These are phyloP conservation scores for Aureobasidium sp. DNA, from an alignment of 2,329 filamentous ascomycete species.

Conservation along the genomic window DNA sequence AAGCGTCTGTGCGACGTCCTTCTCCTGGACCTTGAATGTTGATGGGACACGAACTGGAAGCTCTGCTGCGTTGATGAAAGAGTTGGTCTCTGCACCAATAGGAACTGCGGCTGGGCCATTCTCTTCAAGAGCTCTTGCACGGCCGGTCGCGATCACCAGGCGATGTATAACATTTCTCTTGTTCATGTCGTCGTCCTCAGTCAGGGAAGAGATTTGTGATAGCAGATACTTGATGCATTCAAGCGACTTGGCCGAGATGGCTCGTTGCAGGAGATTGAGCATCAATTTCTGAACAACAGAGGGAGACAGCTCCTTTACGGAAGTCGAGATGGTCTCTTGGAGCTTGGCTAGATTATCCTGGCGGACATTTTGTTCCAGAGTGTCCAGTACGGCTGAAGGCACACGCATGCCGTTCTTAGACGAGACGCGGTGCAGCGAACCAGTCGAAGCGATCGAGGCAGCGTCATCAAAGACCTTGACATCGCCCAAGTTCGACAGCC, in stretches of 20 bases:
- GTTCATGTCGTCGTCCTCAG: conserved; percentile 89
- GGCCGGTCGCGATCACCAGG: conserved; percentile 82
- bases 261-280: conserved; percentile 69
- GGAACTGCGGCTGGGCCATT: conserved; percentile 13
- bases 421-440: conserved; percentile 67
- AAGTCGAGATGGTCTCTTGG: conserved; percentile 38
- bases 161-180: conserved; percentile 88
- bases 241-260: conserved; percentile 62
- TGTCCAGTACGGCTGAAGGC: conserved; percentile 58
- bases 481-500: conserved; percentile 79
- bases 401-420: conserved; percentile 68
- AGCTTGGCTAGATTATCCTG: conserved; percentile 55
- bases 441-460: conserved; percentile 57
- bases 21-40: conserved; percentile 57
- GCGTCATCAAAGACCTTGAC: conserved; percentile 68
- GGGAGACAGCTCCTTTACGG: conserved; percentile 1
- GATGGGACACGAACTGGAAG: conserved; percentile 54
- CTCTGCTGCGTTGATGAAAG: conserved; percentile 72
- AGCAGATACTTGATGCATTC: conserved; percentile 65
- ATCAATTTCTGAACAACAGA: conserved; percentile 39
- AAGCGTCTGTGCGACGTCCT: conserved; percentile 47
- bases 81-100: conserved; percentile 44
- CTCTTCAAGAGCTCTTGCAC: conserved; percentile 51
- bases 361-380: conserved; percentile 62
- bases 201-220: conserved; percentile 57